Base-by-base conservation (phyloP, 2,329 filamentous ascomycete species). In the Colletotrichum sojae region DNA sequence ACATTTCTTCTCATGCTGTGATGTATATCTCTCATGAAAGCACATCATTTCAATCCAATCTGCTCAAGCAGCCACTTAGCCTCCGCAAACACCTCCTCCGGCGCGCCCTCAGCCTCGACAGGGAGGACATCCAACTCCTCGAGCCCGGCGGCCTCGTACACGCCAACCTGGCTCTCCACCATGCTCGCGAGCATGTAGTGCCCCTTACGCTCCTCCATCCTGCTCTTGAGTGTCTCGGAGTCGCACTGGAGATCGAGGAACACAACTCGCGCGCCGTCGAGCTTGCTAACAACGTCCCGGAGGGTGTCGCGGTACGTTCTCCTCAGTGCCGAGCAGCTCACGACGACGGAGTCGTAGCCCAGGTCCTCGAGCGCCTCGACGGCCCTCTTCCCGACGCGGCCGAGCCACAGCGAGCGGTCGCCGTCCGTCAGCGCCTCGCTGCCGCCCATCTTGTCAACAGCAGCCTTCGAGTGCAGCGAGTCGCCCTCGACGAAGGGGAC, bases 401-500 rank as follows among this genome's bases (percentile, higher is more conserved):
- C 63, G 2, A 81, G 73, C 79, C 79, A 81, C 5, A 68, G 67
- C 5, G 73, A 40, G 49, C 78, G 75, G 54, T 82, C 78, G 6
- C 75, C 68, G 55, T 83, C 79, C 3, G 71, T 69, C 5, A 83
- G 73, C 0, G 81, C 71, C 5, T 72, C 73, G 6, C 74, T 73
- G 0, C 68, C 70, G 1, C 70, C 71, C 79, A 81, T 82, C 57
- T 75, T 74, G 13, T 79, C 73, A 0, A 81, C 61, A 9, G 80
- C 76, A 9, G 70, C 72, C 12, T 63, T 71, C 2, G 75, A 78
- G 68, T 83, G 81, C 2, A 83, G 71, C 2, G 74, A 74, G 57
- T 83, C 82, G 4, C 81, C 82, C 69, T 84, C 81, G n/a, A 83
- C 76, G 68, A 78, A 81, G 0, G 81, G 77, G 3, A 75, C 72